These are phyloP conservation scores for Gossypium herbaceum DNA, from an alignment of 345 rosid species.

Conservation along the genomic window DNA sequence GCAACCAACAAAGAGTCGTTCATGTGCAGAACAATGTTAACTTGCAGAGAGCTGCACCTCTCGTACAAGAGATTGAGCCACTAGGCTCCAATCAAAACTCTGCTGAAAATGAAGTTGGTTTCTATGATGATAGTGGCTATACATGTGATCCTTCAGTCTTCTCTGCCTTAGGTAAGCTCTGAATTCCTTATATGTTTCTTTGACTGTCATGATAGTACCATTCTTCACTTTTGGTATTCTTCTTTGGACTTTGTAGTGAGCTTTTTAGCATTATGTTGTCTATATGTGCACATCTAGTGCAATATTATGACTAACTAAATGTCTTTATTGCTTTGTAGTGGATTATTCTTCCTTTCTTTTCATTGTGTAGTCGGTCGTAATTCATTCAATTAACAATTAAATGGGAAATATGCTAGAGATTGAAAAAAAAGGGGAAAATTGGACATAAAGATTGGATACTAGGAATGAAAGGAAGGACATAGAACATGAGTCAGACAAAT, in stretches of 20 bases:
- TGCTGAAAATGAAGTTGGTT: constrained; percentile 42
- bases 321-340: not conserved
- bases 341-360: not conserved
- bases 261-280: not conserved
- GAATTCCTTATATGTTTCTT: not conserved
- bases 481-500: not conserved
- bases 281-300: not conserved
- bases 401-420: not conserved
- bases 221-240: not conserved
- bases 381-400: not conserved
- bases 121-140: constrained; percentile 31
- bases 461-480: not conserved
- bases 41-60: constrained; percentile 23
- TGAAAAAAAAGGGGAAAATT: not conserved
- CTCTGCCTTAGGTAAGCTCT: constrained; percentile 52
- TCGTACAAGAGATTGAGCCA: constrained; percentile 20
- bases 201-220: not conserved
- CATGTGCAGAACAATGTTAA: constrained; percentile 27
- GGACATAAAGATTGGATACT: not conserved
- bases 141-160: constrained; percentile 33
- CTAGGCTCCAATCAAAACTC: constrained; percentile 37
- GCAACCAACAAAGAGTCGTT: constrained; percentile 11
- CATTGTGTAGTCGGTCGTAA: not conserved
- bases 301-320: not conserved
- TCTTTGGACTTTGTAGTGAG: not conserved